Percentiles rank a stretch among this genome's conserved stretches.
Evolutionary conservation across 352 stramenopile species (phyloP).

Genomic region (Phytophthora sojae): DNA sequence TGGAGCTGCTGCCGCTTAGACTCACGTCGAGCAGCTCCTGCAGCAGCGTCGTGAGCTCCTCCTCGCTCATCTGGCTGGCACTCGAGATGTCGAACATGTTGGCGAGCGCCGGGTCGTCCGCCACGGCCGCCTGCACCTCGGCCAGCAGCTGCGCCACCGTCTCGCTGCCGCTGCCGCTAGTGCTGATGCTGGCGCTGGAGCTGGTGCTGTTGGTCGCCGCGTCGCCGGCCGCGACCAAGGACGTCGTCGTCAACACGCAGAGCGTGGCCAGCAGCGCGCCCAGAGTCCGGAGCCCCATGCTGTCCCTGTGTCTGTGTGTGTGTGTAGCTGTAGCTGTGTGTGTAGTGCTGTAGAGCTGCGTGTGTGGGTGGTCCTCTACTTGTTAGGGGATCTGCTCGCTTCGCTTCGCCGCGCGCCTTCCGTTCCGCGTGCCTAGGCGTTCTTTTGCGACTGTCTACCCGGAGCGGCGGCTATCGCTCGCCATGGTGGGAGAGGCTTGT

Average conservation of each 20-base stretch:
- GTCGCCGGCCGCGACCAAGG: slow-evolving; percentile 11
- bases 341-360: background rate
- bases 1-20: slow-evolving; percentile 11
- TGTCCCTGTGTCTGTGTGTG: too few relatives aligned
- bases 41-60: slow-evolving; percentile 43
- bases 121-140: slow-evolving; percentile 45
- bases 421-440: background rate
- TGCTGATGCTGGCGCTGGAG: slow-evolving; percentile 15
- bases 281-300: slow-evolving; percentile 27
- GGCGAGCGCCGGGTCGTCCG: slow-evolving; percentile 39
- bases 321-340: background rate
- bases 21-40: slow-evolving; percentile 37
- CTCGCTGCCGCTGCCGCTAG: slow-evolving; percentile 19
- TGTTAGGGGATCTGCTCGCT: background rate
- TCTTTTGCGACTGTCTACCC: slow-evolving; percentile 4
- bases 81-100: slow-evolving; percentile 49
- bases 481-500: background rate
- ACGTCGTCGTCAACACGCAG: slow-evolving; percentile 14
- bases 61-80: slow-evolving; percentile 47
- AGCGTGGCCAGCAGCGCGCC: slow-evolving; percentile 25
- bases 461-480: too few relatives aligned
- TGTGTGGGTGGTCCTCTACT: background rate
- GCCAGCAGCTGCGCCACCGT: slow-evolving; percentile 41
- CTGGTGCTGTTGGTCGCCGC: slow-evolving; percentile 28
- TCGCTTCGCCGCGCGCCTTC: background rate